A percentile compares a stretch with the other conserved stretches of the same genome.
These are phyloP conservation scores for Fragaria vesca DNA, from an alignment of 306 rosid species.

Conservation along the genomic window DNA sequence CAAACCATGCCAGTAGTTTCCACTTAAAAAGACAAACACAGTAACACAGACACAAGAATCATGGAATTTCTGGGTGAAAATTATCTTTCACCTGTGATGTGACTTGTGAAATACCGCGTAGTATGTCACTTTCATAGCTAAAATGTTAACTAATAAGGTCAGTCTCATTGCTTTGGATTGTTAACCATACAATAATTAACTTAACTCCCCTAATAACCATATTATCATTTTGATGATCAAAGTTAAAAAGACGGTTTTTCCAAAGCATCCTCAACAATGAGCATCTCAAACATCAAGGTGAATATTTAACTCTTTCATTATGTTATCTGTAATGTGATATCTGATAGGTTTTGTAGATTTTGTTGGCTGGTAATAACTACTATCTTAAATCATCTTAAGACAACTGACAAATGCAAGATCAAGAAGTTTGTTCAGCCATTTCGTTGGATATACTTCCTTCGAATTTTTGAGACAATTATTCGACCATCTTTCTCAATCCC, in stretches of 20 bases:
- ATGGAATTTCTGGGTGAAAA: constrained; percentile 1
- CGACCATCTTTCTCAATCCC: not conserved
- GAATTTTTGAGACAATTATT: not conserved
- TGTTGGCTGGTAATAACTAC: not conserved
- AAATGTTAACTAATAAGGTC: constrained; percentile 4
- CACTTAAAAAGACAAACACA: constrained; percentile 7
- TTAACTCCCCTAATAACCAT: not conserved
- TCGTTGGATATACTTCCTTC: not conserved
- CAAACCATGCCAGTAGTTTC: constrained; percentile 7
- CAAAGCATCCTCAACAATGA: constrained; percentile 33
- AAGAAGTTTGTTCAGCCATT: not conserved
- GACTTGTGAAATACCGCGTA: constrained; percentile 4
- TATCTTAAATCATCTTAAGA: not conserved
- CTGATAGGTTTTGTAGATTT: not conserved
- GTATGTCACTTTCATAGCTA: constrained; percentile 5
- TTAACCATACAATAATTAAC: constrained; percentile 11
- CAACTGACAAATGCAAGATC: not conserved
- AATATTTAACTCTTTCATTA: not conserved
- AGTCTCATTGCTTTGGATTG: constrained; percentile 11
- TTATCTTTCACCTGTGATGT: constrained; percentile 5
- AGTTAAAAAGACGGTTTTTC: constrained; percentile 24
- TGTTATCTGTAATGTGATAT: not conserved
- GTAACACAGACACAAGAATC: not conserved
- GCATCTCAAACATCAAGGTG: not conserved
- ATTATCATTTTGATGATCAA: constrained; percentile 13